These are phyloP conservation scores for Arthrinium puccinioides DNA, from an alignment of 2,329 filamentous ascomycete species.

Conservation along the genomic window DNA sequence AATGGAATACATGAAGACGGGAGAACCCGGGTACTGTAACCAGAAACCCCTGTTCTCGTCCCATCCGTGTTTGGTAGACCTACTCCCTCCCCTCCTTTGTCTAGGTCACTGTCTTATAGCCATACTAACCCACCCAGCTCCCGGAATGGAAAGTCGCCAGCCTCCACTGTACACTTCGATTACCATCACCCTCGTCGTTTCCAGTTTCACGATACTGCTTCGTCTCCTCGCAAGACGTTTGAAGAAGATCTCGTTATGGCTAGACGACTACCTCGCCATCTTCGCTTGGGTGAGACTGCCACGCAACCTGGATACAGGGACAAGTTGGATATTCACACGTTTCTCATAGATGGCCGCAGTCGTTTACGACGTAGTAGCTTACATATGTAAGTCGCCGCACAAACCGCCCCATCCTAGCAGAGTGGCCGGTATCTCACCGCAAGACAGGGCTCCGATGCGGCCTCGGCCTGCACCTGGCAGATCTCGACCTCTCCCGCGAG, in stretches of 20 bases:
- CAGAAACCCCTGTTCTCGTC: too few relatives aligned
- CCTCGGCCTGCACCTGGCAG: neutral
- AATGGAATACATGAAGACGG: too few relatives aligned
- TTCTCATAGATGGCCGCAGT: neutral
- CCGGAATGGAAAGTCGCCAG: slow-evolving; percentile 2
- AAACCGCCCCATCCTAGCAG: neutral
- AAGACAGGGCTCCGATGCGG: neutral
- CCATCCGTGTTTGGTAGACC: too few relatives aligned
- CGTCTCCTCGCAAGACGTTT: neutral
- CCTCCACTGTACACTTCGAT: neutral
- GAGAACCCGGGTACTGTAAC: too few relatives aligned
- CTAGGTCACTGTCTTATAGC: too few relatives aligned
- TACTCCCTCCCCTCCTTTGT: too few relatives aligned
- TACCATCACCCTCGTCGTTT: neutral
- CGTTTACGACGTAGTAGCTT: neutral
- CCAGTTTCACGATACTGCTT: neutral
- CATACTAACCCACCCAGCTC: too few relatives aligned
- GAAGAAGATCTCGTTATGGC: neutral
- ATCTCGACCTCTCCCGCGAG: neutral
- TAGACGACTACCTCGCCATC: neutral
- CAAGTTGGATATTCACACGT: neutral
- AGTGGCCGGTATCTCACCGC: neutral
- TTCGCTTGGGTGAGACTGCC: neutral
- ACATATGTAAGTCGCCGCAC: neutral
- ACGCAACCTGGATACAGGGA: neutral